Conservation (phyloP, 768 basidiomycete genomes). For the Russula lepida region DNA sequence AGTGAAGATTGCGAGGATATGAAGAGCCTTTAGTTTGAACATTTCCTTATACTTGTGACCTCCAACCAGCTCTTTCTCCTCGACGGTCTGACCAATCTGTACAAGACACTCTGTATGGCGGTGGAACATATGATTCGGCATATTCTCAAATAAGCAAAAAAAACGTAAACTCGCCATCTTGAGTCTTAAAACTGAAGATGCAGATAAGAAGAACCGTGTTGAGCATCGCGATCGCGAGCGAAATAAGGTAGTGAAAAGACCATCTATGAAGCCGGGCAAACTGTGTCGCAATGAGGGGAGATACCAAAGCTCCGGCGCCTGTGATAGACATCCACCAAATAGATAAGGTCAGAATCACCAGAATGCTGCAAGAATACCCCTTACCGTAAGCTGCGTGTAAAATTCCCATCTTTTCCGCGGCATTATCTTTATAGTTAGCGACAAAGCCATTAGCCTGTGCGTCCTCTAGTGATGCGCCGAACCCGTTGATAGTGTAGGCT, state of each 20-base stretch:
- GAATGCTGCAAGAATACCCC: not conserved
- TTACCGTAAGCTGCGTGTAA: slow-evolving; percentile 58
- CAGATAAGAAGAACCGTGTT: slow-evolving; percentile 44
- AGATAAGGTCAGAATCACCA: not conserved
- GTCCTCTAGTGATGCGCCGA: slow-evolving; percentile 48
- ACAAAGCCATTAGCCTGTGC: slow-evolving; percentile 69
- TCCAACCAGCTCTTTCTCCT: slow-evolving; percentile 32
- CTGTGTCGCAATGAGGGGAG: slow-evolving; percentile 76
- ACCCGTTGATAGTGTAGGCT: slow-evolving; percentile 39
- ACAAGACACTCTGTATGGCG: slow-evolving; percentile 40
- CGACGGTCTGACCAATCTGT: slow-evolving; percentile 42
- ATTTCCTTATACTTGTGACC: slow-evolving; percentile 42
- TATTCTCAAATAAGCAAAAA: not conserved
- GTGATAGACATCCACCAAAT: not conserved
- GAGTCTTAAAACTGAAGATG: slow-evolving; percentile 61
- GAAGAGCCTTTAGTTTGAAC: slow-evolving; percentile 32
- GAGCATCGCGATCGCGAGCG: slow-evolving; percentile 53
- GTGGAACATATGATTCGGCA: not conserved
- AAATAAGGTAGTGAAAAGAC: slow-evolving; percentile 73
- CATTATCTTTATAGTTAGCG: slow-evolving; percentile 46
- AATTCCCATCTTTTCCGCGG: slow-evolving; percentile 60
- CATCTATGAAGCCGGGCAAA: slow-evolving; percentile 58
- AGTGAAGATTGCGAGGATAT: slow-evolving; percentile 36
- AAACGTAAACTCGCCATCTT: slow-evolving; percentile 45
- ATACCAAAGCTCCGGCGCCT: slow-evolving; percentile 58